phyloP scores from a whole-genome alignment of 2,329 filamentous ascomycete genomes.

The Teratosphaeria destructans region DNA sequence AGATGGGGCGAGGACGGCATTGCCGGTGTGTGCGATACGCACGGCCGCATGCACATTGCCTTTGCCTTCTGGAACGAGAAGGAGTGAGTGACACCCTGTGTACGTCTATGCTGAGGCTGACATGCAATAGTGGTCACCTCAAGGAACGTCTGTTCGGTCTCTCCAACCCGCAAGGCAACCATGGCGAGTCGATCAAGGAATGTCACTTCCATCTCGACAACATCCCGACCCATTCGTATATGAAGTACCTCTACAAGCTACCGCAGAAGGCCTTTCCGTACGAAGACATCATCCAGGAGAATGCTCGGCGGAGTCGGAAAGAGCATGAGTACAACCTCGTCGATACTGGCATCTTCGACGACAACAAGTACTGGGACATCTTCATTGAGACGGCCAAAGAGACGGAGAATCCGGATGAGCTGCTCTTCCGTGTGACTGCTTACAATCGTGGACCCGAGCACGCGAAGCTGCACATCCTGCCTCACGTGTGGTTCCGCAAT shows the following conservation, averaged over 20 bases:
- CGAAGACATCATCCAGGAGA: constrained; percentile 75
- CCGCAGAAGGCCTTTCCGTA: constrained; percentile 89
- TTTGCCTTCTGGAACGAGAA: constrained; percentile 98
- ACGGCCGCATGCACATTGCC: constrained; percentile 82
- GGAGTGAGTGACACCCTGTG: constrained; percentile 50
- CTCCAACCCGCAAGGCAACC: constrained; percentile 93
- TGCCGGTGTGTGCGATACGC: constrained; percentile 86
- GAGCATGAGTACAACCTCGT: constrained; percentile 87
- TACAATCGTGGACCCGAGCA: constrained; percentile 91
- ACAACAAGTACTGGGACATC: constrained; percentile 92
- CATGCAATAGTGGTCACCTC: constrained; percentile 60
- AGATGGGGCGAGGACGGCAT: constrained; percentile 97
- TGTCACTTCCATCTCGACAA: constrained; percentile 95
- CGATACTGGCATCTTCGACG: constrained; percentile 79
- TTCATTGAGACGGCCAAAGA: constrained; percentile 96
- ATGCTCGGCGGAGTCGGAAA: constrained; percentile 59
- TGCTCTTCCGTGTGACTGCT: constrained; percentile 87
- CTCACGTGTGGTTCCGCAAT: constrained; percentile 94
- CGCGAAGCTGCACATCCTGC: constrained; percentile 84
- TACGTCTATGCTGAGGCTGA: constrained; percentile 27
- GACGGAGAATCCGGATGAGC: constrained; percentile 77
- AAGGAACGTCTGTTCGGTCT: constrained; percentile 93
- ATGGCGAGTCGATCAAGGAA: constrained; percentile 95
- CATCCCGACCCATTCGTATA: constrained; percentile 88
- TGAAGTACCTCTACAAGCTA: constrained; percentile 98